A percentile compares a stretch with the other conserved stretches of the same genome.
phyloP scores from a whole-genome alignment of 2,329 filamentous ascomycete species.

The Albifimbria verrucaria region DNA sequence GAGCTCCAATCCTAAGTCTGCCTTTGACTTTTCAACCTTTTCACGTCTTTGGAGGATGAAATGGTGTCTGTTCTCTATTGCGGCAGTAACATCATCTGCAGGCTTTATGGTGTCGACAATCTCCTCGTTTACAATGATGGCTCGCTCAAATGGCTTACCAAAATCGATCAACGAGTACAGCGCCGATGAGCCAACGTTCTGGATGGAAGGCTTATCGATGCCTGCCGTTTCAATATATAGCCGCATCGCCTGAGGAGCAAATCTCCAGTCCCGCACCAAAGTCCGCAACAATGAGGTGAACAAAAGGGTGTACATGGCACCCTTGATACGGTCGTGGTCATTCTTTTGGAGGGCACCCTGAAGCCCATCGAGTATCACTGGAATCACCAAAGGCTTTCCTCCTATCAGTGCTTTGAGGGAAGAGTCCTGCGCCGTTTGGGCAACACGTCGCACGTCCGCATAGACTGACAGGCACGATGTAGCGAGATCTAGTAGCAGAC shows the following conservation, averaged over 20 bases:
- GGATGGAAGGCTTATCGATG: constrained; percentile 92
- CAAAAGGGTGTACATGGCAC: constrained; percentile 84
- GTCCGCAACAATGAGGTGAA: constrained; percentile 88
- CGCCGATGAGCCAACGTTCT: constrained; percentile 78
- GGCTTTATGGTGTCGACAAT: constrained; percentile 72
- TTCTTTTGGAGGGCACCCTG: constrained; percentile 73
- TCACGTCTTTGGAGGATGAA: constrained; percentile 72
- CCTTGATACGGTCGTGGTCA: constrained; percentile 91
- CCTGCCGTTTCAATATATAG: constrained; percentile 86
- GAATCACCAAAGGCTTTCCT: constrained; percentile 83
- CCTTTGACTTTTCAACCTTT: constrained; percentile 81
- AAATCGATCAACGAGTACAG: constrained; percentile 89
- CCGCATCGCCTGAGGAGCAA: constrained; percentile 83
- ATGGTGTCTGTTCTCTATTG: constrained; percentile 59
- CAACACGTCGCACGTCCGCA: constrained; percentile 91
- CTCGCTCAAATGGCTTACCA: constrained; percentile 80
- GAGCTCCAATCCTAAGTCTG: constrained; percentile 74
- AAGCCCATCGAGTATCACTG: constrained; percentile 76
- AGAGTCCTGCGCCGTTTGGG: constrained; percentile 88
- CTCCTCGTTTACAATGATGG: constrained; percentile 75
- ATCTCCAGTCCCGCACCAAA: constrained; percentile 88
- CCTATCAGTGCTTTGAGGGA: constrained; percentile 89
- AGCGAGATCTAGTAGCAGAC: constrained; percentile 79
- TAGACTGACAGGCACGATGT: constrained; percentile 89
- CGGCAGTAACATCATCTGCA: constrained; percentile 55